Evolutionary conservation across 176 grass and related monocot species (phyloP), one percentile per base, ranked within the genome.

Genomic region (Musa beccarii): DNA sequence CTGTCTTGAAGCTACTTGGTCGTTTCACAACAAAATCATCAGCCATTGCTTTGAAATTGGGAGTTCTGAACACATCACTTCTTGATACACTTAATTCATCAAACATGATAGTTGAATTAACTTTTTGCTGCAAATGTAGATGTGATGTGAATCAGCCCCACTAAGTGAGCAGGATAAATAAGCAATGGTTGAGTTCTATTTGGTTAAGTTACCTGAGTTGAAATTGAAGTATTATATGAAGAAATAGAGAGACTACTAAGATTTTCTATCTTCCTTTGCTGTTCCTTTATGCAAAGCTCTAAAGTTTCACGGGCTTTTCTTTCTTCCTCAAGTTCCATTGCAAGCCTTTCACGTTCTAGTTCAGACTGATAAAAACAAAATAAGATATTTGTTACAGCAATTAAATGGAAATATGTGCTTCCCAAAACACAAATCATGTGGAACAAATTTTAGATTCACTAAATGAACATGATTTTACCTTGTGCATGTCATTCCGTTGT

Each of bases 401-500:
- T 69, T 70, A 85, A 54, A 71, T 43, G 75, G 54, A 70, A 63
- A 13, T 54, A 83, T 49, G 11, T 9, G 19, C 64, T 21, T 14
- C 34, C 17, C 21, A 68, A 13, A 53, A 83, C 66, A 24, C 82
- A 50, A 81, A 73, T 15, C 74, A 78, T 17, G 1, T 10, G 15
- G 50, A 51, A 20, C 10, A 52, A 3, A 9, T 28, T 55, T 23
- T 54, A 53, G n/a, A 1, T 24, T 68, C 13, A 49, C 11, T 11
- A 13, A 77, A 26, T 5, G 62, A 16, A 53, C 21, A 12, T 11
- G 3, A 23, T 5, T 69, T 3, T 66, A 95, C 96, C 91, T 95
- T 99, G 73, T 95, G 89, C 96, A 99, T 99, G 63, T 95, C 91
- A 78, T 99, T 99, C 21, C 89, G 79, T 75, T 95, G 81, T 75